A percentile compares a stretch with the other conserved stretches of the same genome.
Evolutionary conservation across 129 eudicot genomes (phyloP).

Genomic region (Chrysanthemum seticuspe): DNA sequence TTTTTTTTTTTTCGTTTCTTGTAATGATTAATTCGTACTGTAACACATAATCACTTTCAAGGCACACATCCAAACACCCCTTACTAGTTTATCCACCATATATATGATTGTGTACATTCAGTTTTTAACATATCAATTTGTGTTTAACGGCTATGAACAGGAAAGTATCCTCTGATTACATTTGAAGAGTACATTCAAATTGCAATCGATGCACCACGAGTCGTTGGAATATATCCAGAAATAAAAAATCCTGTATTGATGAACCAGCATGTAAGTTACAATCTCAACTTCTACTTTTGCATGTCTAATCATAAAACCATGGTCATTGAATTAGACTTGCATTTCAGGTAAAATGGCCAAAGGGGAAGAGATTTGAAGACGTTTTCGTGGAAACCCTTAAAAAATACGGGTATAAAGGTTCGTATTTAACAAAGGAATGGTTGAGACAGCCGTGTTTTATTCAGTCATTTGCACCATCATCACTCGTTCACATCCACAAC

Average conservation of each 20-base stretch:
- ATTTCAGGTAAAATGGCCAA: slow-evolving; percentile 86
- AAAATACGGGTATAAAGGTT: slow-evolving; percentile 81
- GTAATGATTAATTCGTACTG: too few relatives aligned
- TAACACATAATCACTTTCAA: neutral
- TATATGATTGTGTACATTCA: neutral
- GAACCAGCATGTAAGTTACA: slow-evolving; percentile 74
- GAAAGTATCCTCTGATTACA: slow-evolving; percentile 78
- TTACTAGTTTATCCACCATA: slow-evolving; percentile 1
- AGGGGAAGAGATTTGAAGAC: slow-evolving; percentile 87
- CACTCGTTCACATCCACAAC: slow-evolving; percentile 75
- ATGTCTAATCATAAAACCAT: neutral
- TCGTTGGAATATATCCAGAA: slow-evolving; percentile 99
- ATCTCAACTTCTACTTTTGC: slow-evolving; percentile 5
- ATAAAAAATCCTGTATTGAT: slow-evolving; percentile 86
- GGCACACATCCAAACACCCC: too few relatives aligned
- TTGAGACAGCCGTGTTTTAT: slow-evolving; percentile 85
- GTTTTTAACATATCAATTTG: slow-evolving; percentile 11
- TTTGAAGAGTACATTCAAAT: slow-evolving; percentile 86
- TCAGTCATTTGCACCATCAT: slow-evolving; percentile 94
- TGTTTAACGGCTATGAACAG: slow-evolving; percentile 36
- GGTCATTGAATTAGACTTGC: neutral
- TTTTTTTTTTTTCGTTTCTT: too few relatives aligned
- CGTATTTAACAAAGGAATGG: slow-evolving; percentile 92
- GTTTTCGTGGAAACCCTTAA: slow-evolving; percentile 72
- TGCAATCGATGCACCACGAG: slow-evolving; percentile 83